These are phyloP conservation scores for Clonostachys rhizophaga DNA, from an alignment of 2,329 filamentous ascomycete genomes.

Conservation along the genomic window DNA sequence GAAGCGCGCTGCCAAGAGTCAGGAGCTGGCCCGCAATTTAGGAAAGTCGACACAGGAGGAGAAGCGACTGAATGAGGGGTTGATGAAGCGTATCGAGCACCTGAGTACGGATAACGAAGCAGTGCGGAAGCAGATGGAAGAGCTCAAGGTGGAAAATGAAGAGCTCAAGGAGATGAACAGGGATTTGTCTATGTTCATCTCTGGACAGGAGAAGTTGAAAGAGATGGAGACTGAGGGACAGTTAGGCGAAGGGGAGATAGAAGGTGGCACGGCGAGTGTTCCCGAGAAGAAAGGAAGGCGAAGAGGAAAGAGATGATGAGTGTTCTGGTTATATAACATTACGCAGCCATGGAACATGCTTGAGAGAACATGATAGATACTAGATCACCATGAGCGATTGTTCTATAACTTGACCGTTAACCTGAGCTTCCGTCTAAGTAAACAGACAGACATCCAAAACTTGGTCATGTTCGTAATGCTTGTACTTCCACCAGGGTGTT, in stretches of 20 bases:
- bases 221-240: constrained; percentile 59
- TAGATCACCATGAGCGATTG: too few species aligned
- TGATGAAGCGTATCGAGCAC: constrained; percentile 78
- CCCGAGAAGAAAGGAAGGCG: constrained; percentile 55
- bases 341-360: too few species aligned
- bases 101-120: constrained; percentile 58
- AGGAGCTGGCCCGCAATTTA: constrained; percentile 70
- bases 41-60: constrained; percentile 79
- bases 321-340: neutral
- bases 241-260: constrained; percentile 64
- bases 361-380: too few species aligned
- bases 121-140: constrained; percentile 51
- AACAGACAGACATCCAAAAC: too few species aligned
- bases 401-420: too few species aligned
- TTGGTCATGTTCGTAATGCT: too few species aligned
- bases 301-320: constrained; percentile 36
- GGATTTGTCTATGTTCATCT: constrained; percentile 84
- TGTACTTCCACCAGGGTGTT: too few species aligned
- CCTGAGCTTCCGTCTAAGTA: too few species aligned
- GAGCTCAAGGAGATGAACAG: constrained; percentile 83
- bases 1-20: constrained; percentile 64
- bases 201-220: constrained; percentile 74
- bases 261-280: constrained; percentile 66
- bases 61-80: constrained; percentile 74
- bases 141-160: constrained; percentile 56